Evolutionary conservation across 352 stramenopile species (phyloP), one percentile per base, ranked within the genome.

Genomic region (Globisporangium alternatum): DNA sequence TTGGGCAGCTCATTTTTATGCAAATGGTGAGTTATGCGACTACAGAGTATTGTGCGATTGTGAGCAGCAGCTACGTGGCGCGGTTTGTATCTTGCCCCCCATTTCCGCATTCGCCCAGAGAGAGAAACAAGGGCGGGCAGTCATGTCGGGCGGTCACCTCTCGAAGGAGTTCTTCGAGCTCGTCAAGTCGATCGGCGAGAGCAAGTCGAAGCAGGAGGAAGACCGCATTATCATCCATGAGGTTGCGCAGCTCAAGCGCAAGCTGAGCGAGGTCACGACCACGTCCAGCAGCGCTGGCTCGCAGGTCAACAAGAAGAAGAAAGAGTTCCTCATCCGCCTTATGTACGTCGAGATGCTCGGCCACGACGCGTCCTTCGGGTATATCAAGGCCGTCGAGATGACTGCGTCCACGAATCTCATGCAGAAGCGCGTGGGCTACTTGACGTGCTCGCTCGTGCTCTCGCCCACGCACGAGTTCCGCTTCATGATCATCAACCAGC

Each of bases 271-370:
- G 56, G 79, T 93, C 53, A 93, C 85, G 48, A 74, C 81, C 51
- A 85, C 85, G 69, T 90, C 81, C 58, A 86, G 80, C 67, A 88
- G 76, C 64, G 81, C 85, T 31, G 81, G 81, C 60, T 85, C 75
- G 60, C 78, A 92, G 60, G 81, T 88, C 3, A 93, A 95, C 81
- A 98, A 98, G 79, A 97, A 98, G 77, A 98, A 97, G 68, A 98
- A 98, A 76, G 97, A 99, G 83, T 99, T 99, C 70, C 78, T 99
- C 31, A 98, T 99, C 53, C 90, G 97, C 51, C 82, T 99, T 58
- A 96, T 99, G 75, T 99, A 99, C 85, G 97, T 99, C 59, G 98
- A 99, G 79, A 99, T 99, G 98, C 87, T 99, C 51, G 98, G 98
- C 60, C 98, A 99, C 75, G 98, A 99, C 77, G 97, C 95, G n/a